These are phyloP conservation scores for Kentomonas sorsogonicus DNA, from an alignment of 208 protist species.

Conservation along the genomic window DNA sequence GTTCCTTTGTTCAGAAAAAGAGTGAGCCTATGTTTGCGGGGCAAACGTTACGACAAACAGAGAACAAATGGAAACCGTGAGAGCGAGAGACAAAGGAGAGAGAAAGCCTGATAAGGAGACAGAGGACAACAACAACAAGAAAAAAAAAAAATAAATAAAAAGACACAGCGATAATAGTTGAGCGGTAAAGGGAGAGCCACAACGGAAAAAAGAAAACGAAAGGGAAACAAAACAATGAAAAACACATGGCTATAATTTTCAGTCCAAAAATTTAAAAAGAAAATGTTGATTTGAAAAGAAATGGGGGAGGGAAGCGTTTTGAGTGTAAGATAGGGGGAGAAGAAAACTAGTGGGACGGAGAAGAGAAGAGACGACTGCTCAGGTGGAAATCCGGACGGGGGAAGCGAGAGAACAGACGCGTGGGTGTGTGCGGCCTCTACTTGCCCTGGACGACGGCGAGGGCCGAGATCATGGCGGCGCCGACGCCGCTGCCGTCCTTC, in stretches of 20 bases:
- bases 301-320: not conserved
- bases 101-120: no score
- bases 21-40: not conserved
- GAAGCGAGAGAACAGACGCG: no score
- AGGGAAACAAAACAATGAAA: no score
- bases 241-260: no score
- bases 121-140: constrained; percentile 1
- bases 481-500: constrained; percentile 85
- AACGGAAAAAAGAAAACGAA: no score
- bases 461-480: constrained; percentile 85
- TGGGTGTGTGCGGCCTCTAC: no score
- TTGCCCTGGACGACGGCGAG: constrained; percentile 36
- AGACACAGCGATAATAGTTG: not conserved
- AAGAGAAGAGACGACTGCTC: not conserved
- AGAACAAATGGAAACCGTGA: constrained; percentile 3
- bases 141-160: constrained; percentile 17
- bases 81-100: no score
- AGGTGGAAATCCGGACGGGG: no score
- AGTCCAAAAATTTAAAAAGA: not conserved
- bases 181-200: no score
- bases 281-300: not conserved
- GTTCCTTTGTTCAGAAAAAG: not conserved
- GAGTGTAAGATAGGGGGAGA: not conserved
- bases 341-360: not conserved
- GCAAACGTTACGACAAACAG: constrained; percentile 8